These are phyloP conservation scores for Aspergillus leporis DNA, from an alignment of 495 filamentous ascomycete genomes.

Conservation along the genomic window DNA sequence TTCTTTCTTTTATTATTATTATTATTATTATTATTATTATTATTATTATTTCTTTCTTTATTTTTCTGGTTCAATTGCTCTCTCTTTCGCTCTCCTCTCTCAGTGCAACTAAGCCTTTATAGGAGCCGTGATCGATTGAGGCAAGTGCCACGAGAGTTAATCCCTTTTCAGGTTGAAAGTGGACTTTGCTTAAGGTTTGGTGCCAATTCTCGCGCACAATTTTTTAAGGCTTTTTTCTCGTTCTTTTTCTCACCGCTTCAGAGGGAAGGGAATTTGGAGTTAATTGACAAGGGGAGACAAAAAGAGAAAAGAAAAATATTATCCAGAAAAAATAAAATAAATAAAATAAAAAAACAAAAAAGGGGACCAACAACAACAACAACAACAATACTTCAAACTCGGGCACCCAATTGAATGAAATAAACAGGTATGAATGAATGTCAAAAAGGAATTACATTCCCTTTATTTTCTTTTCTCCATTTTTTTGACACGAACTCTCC, in stretches of 20 bases:
- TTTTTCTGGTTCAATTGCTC: neutral
- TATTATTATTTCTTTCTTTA: neutral
- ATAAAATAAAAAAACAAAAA: neutral
- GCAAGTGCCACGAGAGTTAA: slow-evolving; percentile 5
- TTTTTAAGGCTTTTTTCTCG: neutral
- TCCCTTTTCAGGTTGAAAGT: neutral
- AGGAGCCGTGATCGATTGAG: neutral
- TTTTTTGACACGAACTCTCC: neutral
- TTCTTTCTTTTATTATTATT: neutral
- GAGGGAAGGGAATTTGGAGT: too few relatives aligned
- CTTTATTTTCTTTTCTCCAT: slow-evolving; percentile 4
- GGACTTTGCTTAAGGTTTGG: neutral
- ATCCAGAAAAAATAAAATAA: neutral
- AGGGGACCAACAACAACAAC: neutral
- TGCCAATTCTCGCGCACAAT: slow-evolving; percentile 6
- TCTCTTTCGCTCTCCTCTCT: too few relatives aligned
- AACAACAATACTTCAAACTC: neutral
- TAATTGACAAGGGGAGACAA: neutral
- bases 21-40: slow-evolving; percentile 18
- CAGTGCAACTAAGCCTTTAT: neutral
- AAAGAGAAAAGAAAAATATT: neutral
- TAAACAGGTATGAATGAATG: neutral
- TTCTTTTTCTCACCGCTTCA: neutral
- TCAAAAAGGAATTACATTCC: neutral
- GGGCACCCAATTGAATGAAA: neutral